Evolutionary conservation across 2,329 filamentous ascomycete species (phyloP), one percentile per base, ranked within the genome.

Genomic region (Aspergillus sergii): DNA sequence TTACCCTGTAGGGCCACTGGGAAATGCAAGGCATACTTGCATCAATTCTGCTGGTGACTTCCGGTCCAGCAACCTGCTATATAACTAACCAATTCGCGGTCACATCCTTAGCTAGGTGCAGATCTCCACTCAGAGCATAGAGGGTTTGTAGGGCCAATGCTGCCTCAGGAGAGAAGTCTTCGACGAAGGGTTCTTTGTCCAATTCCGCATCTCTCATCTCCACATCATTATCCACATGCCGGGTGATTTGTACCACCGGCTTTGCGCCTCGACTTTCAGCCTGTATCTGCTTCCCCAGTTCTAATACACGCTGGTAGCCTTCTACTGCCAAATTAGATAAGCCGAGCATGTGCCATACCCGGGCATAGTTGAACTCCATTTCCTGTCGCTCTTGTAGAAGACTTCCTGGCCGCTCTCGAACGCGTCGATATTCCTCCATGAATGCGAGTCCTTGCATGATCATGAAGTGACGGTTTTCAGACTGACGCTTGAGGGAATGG

Each of bases 381-480:
- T 96, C 93, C 73, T 92, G 90, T 56, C 83, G 78, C 69, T 89
- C 80, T 23, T 80, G 71, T 1, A 79, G 76, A 6, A 78, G 68
- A 10, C 74, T 74, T 7, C 76, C 78, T 36, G 78, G 73, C 75
- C 64, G 81, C 77, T 64, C 80, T 30, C 91, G 84, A 30, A 87
- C 74, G 3, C 87, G 83, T 68, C 91, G 89, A 78, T 96, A 96
- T 41, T 87, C 82, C 62, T 89, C 87, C 62, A 98, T 79, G 71
- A 97, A 97, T 0, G 89, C 83, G 57, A 97, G 85, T 0, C 93
- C 95, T 75, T 98, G 94, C 67, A 92, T 84, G 48, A 97, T 88
- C 46, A 93, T 87, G 73, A 92, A 94, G 74, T 98, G 94, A 1
- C 95, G 84, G 74, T 98, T 98, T 55, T 94, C 92, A 0, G 91